Evolutionary conservation across 2,329 filamentous ascomycete species (phyloP).

Genomic region (Waltergamsia citrina): DNA sequence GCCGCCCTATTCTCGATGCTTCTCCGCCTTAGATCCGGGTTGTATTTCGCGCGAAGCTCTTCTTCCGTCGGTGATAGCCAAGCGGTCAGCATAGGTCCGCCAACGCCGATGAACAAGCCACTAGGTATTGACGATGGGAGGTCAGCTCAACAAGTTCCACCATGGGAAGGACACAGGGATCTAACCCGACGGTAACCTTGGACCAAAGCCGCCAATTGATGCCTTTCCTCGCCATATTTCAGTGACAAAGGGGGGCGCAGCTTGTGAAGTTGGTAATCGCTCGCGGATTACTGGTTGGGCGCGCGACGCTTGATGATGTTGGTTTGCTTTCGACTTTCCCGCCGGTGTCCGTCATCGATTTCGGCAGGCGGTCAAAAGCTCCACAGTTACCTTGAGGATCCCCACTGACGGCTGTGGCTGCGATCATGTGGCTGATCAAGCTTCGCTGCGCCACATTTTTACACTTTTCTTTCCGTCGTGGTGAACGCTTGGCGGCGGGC

Average conservation of each 20-base stretch:
- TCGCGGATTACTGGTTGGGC: neutral
- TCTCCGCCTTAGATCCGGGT: conserved; percentile 84
- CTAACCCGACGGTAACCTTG: conserved; percentile 66
- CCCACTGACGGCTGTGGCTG: neutral
- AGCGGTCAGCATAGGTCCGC: conserved; percentile 75
- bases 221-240: conserved; percentile 30
- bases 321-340: too few species aligned
- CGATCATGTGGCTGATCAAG: neutral
- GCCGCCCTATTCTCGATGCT: conserved; percentile 71
- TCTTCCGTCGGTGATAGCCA: conserved; percentile 80
- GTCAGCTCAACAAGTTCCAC: conserved; percentile 8
- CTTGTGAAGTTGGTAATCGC: neutral
- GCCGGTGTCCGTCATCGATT: conserved; percentile 3
- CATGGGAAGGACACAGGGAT: conserved; percentile 11
- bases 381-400: too few species aligned
- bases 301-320: neutral
- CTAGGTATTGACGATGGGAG: conserved; percentile 40
- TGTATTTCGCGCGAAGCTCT: conserved; percentile 86
- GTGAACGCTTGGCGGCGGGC: neutral
- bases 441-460: too few species aligned
- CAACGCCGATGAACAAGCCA: conserved; percentile 62
- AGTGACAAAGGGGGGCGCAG: neutral
- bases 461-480: too few species aligned
- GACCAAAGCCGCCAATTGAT: conserved; percentile 48
- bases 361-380: conserved; percentile 4